Base-by-base conservation (phyloP, 352 stramenopile species). In the Plasmopara viticola region DNA sequence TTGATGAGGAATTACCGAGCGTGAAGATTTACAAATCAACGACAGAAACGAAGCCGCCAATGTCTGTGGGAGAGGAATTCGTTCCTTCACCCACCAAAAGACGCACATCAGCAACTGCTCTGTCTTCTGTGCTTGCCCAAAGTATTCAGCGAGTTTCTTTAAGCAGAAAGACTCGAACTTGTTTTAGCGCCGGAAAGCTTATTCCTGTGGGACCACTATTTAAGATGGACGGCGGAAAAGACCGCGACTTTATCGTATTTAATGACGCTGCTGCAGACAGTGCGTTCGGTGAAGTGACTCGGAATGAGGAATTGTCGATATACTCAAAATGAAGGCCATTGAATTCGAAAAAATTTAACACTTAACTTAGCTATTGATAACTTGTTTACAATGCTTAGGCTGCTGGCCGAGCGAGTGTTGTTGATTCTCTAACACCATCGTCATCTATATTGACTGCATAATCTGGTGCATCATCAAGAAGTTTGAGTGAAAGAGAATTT, bases 221-320 rank as follows among this genome's bases (percentile, higher is more conserved):
- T 58, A 88, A 91, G 64, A 77, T 88, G 49, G 74, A 86, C n/a
- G 81, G 78, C 2, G 78, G 81, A 9, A 87, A 87, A 60, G 81
- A 88, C 45, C 62, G 81, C 14, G 81, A 92, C 48, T 90, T 87
- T 39, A 90, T 92, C 40, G 46, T 88, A 4, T 92, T 92, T 56
- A 92, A 92, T 56, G 76, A 87, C 58, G 58, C 71, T 12, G 74
- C 81, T 17, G 77, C 73, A 0, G 78, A 87, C 20, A 81, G 87
- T 42, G 60, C 66, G 9, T 90, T 92, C 44, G 74, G 77, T 2
- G 72, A 90, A 29, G 76, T 88, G 56, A 84, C 87, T 59, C 82
- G 72, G 42, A 88, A 85, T 64, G 82, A 88, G 53, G 85, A 87
- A 53, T 41, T 86, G 44, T 84, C 74, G 13, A 85, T 86, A 44